phyloP scores from a whole-genome alignment of 2,329 filamentous ascomycete genomes.

The Penicillium sp. region DNA sequence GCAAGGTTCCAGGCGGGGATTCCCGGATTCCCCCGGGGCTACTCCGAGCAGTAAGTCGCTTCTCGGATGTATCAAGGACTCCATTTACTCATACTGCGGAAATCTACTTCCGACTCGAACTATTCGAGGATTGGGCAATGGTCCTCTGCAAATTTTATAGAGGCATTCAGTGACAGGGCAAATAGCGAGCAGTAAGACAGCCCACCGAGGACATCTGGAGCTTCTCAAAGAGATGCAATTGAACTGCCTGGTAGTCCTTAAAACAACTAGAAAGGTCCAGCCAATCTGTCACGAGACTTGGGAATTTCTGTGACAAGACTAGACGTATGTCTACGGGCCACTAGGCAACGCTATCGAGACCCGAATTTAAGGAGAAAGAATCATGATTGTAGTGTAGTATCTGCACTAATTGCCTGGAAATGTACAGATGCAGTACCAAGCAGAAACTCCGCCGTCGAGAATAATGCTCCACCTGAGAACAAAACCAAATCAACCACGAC shows the following conservation, averaged over 20 bases:
- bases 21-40: no score
- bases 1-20: not conserved
- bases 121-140: no score
- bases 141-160: no score
- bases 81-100: no score
- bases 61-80: no score
- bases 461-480: not conserved
- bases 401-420: constrained; percentile 6
- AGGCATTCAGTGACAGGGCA: no score
- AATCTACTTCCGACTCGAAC: no score
- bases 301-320: not conserved
- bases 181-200: no score
- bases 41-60: no score
- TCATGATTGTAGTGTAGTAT: constrained; percentile 3
- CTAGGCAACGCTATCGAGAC: not conserved
- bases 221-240: no score
- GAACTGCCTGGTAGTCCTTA: not conserved
- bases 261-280: not conserved
- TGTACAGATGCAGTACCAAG: constrained; percentile 6
- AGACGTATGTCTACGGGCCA: not conserved
- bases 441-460: constrained; percentile 2
- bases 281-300: not conserved
- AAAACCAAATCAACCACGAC: not conserved
- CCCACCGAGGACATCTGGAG: no score
- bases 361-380: not conserved